Base-by-base conservation (phyloP, 768 basidiomycete genomes). In the Phylloporus sp. region DNA sequence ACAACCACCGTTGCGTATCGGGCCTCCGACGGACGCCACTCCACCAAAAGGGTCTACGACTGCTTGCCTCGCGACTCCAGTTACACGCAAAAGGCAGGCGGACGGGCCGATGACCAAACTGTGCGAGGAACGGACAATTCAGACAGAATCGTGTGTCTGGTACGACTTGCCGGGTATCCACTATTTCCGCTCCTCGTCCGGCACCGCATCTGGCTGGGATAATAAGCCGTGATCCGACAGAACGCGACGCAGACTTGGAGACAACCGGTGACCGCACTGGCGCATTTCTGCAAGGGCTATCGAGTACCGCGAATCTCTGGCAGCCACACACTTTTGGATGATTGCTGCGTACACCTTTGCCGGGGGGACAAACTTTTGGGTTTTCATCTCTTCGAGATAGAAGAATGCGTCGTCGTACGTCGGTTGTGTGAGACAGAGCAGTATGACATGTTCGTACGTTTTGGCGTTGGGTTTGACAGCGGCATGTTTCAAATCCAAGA, bases 331-430 rank as follows among this genome's bases (percentile, higher is more conserved):
- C 55, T 74, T 82, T 37, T 71, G 69, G 34, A 83, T 66, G 47
- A 93, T 67, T 2, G 70, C 68, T 27, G 77, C 72, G 65, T 93
- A 93, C 24, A 84, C 65, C 2, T 58, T 57, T 21, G 57, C 57
- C 9, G 77, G 62, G 1, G 90, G 88, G n/a, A 70, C 56, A 56
- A 79, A 70, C 9, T 71, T 71, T 28, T 74, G 75, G 1, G 72
- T 66, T 64, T 93, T 92, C 86, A 90, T 89, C 70, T 88, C 85
- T 62, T 92, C 90, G 26, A 95, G 74, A 65, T 89, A 91, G 60
- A 81, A 83, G 68, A 93, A 93, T 0, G 90, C 88, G 50, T 90
- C 88, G 59, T 92, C 90, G 64, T 90, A 94, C 3, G 69, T 72
- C 8, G 76, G 64, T 57, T 87, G 84, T 0, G 81, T 80, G 13